phyloP scores from a whole-genome alignment of 176 grass and related monocot genomes.

The Oryza officinalis region DNA sequence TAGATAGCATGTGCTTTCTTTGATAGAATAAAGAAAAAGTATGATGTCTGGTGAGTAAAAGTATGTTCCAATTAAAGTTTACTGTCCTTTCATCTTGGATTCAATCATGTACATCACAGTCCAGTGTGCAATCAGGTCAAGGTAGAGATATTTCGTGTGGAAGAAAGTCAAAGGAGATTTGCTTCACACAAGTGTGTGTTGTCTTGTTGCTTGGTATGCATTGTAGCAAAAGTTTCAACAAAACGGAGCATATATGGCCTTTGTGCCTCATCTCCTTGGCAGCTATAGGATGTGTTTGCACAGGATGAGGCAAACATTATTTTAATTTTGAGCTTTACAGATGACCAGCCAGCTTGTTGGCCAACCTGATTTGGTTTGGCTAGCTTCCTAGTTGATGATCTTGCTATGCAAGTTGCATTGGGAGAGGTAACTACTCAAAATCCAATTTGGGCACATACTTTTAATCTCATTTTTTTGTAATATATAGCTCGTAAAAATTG shows the following conservation, averaged over 20 bases:
- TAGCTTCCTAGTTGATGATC: slow-evolving; percentile 3
- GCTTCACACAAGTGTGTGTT: slow-evolving; percentile 33
- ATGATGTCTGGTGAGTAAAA: slow-evolving; percentile 21
- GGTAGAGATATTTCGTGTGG: slow-evolving; percentile 39
- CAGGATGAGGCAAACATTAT: slow-evolving; percentile 30
- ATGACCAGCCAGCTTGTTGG: slow-evolving; percentile 34
- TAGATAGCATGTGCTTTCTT: slow-evolving; percentile 3
- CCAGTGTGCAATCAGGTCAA: slow-evolving; percentile 42
- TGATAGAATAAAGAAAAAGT: slow-evolving; percentile 28
- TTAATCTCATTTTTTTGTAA: neutral
- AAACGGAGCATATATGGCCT: slow-evolving; percentile 35
- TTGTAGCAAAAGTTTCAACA: slow-evolving; percentile 29
- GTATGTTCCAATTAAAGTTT: slow-evolving; percentile 3
- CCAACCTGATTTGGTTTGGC: slow-evolving; percentile 27
- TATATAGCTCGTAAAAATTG: neutral
- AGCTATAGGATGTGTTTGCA: slow-evolving; percentile 30
- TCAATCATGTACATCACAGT: slow-evolving; percentile 39
- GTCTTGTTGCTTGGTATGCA: slow-evolving; percentile 37
- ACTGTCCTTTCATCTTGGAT: slow-evolving; percentile 25
- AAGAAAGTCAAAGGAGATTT: slow-evolving; percentile 37
- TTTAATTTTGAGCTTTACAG: slow-evolving; percentile 34
- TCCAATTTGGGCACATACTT: neutral
- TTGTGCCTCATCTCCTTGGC: slow-evolving; percentile 54
- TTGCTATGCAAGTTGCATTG: neutral
- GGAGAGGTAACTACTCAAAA: neutral